phyloP scores from a whole-genome alignment of 768 basidiomycete species.

The Suillus placidus region DNA sequence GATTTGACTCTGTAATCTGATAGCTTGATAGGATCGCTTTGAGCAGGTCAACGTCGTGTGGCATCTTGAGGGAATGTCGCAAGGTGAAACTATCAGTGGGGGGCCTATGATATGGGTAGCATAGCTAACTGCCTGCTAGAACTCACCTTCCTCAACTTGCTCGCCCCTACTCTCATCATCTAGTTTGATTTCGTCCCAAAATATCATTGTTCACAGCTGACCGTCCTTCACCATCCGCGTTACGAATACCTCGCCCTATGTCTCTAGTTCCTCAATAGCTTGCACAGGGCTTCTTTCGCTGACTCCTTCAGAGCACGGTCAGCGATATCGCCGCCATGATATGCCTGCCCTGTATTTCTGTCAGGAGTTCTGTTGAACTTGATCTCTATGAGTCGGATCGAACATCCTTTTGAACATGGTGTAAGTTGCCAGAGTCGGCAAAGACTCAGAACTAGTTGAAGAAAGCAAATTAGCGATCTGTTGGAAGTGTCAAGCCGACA shows the following conservation, averaged over 20 bases:
- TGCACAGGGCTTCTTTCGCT: conserved; percentile 80
- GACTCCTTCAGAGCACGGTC: conserved; percentile 86
- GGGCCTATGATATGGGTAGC: neutral
- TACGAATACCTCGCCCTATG: too few relatives aligned
- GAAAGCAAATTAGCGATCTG: too few relatives aligned
- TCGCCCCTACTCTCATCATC: too few relatives aligned
- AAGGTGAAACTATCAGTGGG: conserved; percentile 36
- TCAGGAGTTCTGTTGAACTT: conserved; percentile 57
- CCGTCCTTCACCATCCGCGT: too few relatives aligned
- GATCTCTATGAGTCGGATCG: too few relatives aligned
- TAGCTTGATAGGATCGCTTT: conserved; percentile 41
- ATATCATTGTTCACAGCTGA: too few relatives aligned
- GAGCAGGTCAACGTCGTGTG: conserved; percentile 81
- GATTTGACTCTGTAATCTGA: neutral
- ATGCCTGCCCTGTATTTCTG: conserved; percentile 83
- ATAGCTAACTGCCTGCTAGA: neutral
- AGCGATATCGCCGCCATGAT: conserved; percentile 81
- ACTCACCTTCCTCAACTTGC: conserved; percentile 83
- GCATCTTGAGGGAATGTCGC: conserved; percentile 86
- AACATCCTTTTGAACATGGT: too few relatives aligned
- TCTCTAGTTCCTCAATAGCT: conserved; percentile 67
- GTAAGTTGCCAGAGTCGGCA: too few relatives aligned
- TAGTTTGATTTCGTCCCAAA: too few relatives aligned
- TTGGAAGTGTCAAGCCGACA: too few relatives aligned
- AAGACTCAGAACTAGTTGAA: too few relatives aligned